Evolutionary conservation across 441 rosid species (phyloP), one percentile per base, ranked within the genome.

Genomic region (Arabidopsis lyrata): DNA sequence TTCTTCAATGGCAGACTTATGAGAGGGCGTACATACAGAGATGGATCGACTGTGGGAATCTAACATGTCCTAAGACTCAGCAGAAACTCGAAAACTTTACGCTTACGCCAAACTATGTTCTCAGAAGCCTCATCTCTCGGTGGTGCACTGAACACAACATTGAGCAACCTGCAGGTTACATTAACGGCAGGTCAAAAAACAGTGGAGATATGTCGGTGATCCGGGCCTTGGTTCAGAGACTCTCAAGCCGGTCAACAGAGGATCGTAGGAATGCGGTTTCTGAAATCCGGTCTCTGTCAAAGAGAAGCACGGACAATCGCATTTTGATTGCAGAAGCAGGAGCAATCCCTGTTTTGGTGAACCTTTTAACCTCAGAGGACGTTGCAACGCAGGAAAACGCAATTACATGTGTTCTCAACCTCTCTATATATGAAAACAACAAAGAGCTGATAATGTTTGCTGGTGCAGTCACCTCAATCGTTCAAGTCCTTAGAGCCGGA

Each of bases 11-110:
- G 61, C 96, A 95, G 98, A 95, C 99, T n/a, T 95, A 95, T 64
- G 98, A 95, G 78, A 90, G 99, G 77, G 85, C 88, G 6, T 93
- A 91, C 83, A 90, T 95, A 44, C 97, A 95, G 82, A 88, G 96
- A 78, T 95, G 99, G 99, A 91, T 95, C 14, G 96, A 95, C 78
- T 80, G 92, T 39, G 94, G 96, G 75, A 93, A 91, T 74, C 41
- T 72, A 57, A 88, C 92, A 29, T 95, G 99, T 73, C 99, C 97
- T 5, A 95, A 95, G 85, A 95, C 99, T 31, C 96, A 84, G 70
- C 99, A 93, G 86, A 90, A 88, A 81, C 99, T 95, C 18, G 84
- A 86, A 38, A 85, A 93, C 72, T 81, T 83, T 16, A 91, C 87
- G 0, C 86, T 95, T 59, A 95, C 99, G 6, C 92, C 97, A 56